These are phyloP conservation scores for Protomyces macrosporus DNA, from an alignment of 1,139 yeast genomes.

Conservation along the genomic window DNA sequence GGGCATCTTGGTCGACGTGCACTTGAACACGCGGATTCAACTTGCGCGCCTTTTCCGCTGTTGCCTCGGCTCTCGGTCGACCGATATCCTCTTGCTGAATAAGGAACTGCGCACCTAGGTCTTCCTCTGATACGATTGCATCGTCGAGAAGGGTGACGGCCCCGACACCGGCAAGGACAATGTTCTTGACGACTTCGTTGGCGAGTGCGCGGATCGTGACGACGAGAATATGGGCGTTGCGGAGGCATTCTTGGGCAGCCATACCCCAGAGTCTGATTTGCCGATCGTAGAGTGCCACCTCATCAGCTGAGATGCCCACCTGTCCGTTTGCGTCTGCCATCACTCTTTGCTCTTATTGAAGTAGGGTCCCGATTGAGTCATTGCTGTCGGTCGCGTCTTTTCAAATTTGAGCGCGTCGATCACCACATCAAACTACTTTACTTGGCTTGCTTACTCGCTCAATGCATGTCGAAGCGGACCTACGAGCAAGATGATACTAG, in stretches of 20 bases:
- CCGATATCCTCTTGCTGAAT: slow-evolving; percentile 49
- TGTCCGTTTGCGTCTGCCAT: neutral
- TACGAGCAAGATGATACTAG: neutral
- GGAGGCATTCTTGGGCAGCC: slow-evolving; percentile 77
- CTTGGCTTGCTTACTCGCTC: neutral
- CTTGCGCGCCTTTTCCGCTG: slow-evolving; percentile 54
- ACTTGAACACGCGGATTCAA: slow-evolving; percentile 71
- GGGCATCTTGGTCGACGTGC: slow-evolving; percentile 40
- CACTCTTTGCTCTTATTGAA: neutral
- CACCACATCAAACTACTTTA: neutral
- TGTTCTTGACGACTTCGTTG: slow-evolving; percentile 73
- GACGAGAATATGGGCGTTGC: slow-evolving; percentile 65
- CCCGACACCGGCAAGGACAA: slow-evolving; percentile 86
- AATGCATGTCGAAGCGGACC: neutral
- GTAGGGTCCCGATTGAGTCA: neutral
- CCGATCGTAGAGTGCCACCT: slow-evolving; percentile 86
- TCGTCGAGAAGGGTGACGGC: slow-evolving; percentile 64
- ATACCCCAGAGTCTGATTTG: slow-evolving; percentile 96
- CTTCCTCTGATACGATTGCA: slow-evolving; percentile 53
- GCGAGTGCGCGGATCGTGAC: slow-evolving; percentile 69
- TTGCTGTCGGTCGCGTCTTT: neutral
- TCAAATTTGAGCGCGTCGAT: neutral
- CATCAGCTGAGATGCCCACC: slow-evolving; percentile 47
- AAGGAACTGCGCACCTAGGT: slow-evolving; percentile 74
- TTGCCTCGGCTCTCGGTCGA: slow-evolving; percentile 50